phyloP scores from a whole-genome alignment of 495 filamentous ascomycete genomes.

The Lasiosphaeria hispida region DNA sequence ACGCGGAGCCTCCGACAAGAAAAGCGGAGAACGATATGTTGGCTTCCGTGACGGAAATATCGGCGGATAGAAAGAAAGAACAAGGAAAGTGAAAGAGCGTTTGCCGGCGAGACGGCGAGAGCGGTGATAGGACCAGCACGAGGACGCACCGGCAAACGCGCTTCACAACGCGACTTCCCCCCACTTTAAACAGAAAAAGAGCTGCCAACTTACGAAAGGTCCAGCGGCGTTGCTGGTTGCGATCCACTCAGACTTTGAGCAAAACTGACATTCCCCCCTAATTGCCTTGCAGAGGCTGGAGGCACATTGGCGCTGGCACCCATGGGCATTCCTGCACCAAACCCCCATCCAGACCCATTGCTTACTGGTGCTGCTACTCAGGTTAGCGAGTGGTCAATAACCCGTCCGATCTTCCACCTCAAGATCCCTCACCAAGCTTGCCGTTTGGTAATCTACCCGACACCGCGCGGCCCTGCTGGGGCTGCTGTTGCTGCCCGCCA shows the following conservation, averaged over 20 bases:
- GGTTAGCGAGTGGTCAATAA: conserved; percentile 33
- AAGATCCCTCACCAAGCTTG: conserved; percentile 61
- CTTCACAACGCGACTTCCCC: neutral
- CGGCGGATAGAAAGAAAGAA: too few species aligned
- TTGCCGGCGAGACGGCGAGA: too few species aligned
- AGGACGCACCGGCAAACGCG: too few species aligned
- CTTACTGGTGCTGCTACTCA: conserved; percentile 44
- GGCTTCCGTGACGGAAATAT: too few species aligned
- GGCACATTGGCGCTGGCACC: conserved; percentile 60
- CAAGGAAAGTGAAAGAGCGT: too few species aligned
- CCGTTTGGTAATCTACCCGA: conserved; percentile 73
- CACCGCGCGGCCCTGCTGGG: conserved; percentile 58
- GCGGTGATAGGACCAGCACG: too few species aligned
- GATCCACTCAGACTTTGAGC: conserved; percentile 78
- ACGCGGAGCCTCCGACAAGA: too few species aligned
- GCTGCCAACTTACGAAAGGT: conserved; percentile 69
- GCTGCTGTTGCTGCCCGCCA: conserved; percentile 62
- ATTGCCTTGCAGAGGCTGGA: conserved; percentile 47
- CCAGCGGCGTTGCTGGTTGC: conserved; percentile 70
- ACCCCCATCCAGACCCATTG: conserved; percentile 71
- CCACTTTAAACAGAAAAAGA: conserved; percentile 6
- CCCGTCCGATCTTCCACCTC: neutral
- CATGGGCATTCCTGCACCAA: conserved; percentile 65
- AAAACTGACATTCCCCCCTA: conserved; percentile 69
- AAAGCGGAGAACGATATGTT: too few species aligned